A percentile compares a stretch with the other conserved stretches of the same genome.
Conservation (phyloP, 352 stramenopile genomes). For the Saprolegnia diclina region DNA sequence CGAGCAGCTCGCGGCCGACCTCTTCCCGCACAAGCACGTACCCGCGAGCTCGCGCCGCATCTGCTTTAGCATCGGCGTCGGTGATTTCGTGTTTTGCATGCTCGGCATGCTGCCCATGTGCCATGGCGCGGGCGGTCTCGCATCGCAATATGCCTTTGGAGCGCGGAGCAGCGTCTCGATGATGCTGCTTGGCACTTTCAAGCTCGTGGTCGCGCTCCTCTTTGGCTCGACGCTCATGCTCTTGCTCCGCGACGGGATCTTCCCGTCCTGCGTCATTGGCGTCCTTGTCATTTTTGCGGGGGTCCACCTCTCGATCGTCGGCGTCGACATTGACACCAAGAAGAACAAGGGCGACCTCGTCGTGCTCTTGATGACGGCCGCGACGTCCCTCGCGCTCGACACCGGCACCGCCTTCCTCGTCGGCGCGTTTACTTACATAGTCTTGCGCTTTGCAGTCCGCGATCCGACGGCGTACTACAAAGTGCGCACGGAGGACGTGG, state of each 20-base stretch:
- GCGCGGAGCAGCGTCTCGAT: slow-evolving; percentile 87
- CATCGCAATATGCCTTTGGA: slow-evolving; percentile 89
- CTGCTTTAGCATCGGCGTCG: slow-evolving; percentile 58
- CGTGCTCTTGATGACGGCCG: slow-evolving; percentile 41
- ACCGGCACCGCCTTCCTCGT: slow-evolving; percentile 54
- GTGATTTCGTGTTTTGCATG: slow-evolving; percentile 84
- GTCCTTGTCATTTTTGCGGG: slow-evolving; percentile 58
- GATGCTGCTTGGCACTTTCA: slow-evolving; percentile 81
- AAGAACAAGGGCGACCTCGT: slow-evolving; percentile 35
- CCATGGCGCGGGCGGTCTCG: slow-evolving; percentile 89
- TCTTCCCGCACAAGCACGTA: slow-evolving; percentile 80
- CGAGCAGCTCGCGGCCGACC: slow-evolving; percentile 76
- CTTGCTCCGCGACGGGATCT: slow-evolving; percentile 50
- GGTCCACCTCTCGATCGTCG: slow-evolving; percentile 43
- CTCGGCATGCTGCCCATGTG: slow-evolving; percentile 91
- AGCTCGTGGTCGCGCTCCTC: slow-evolving; percentile 87
- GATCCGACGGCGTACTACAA: slow-evolving; percentile 1
- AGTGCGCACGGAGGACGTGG: background rate
- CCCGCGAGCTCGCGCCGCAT: slow-evolving; percentile 55
- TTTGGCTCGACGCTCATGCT: slow-evolving; percentile 71
- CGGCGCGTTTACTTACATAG: slow-evolving; percentile 35
- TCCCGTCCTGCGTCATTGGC: slow-evolving; percentile 46
- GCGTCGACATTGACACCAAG: slow-evolving; percentile 43
- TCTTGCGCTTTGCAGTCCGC: slow-evolving; percentile 29
- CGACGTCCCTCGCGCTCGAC: slow-evolving; percentile 44